Percentiles rank a stretch among this genome's conserved stretches.
Conservation (phyloP, 2,329 filamentous ascomycete genomes). For the Colletotrichum lupini region DNA sequence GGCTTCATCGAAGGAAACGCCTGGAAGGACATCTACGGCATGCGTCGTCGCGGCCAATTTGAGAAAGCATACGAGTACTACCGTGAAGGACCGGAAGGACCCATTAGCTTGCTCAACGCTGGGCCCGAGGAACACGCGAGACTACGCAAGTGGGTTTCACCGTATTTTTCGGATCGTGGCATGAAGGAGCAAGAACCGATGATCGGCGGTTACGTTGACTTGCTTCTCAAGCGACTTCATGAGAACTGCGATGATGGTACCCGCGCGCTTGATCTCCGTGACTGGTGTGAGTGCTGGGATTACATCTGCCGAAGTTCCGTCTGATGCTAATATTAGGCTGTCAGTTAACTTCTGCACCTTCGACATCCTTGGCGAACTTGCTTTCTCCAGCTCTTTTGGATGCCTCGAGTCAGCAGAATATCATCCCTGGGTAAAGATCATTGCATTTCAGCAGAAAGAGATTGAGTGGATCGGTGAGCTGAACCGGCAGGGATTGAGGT, state of each 20-base stretch:
- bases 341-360: conserved; percentile 41
- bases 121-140: conserved; percentile 32
- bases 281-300: conserved; percentile 1
- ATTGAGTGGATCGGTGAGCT: neutral
- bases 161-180: conserved; percentile 43
- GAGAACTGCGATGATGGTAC: conserved; percentile 8
- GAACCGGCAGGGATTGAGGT: neutral
- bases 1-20: conserved; percentile 47
- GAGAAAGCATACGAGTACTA: neutral
- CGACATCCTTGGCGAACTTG: conserved; percentile 44
- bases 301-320: too few relatives aligned
- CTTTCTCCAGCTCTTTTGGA: conserved; percentile 42
- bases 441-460: neutral
- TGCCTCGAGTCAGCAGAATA: conserved; percentile 36
- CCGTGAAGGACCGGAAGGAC: neutral
- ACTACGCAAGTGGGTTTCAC: conserved; percentile 38
- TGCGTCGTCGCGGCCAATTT: neutral
- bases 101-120: neutral
- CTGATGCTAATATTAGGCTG: too few relatives aligned
- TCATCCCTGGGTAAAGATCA: neutral
- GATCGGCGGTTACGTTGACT: conserved; percentile 42
- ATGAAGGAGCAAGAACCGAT: conserved; percentile 44
- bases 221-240: conserved; percentile 37
- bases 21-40: conserved; percentile 54
- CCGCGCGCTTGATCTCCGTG: neutral